phyloP scores from a whole-genome alignment of 768 basidiomycete genomes.

The Gyrodon lividus region DNA sequence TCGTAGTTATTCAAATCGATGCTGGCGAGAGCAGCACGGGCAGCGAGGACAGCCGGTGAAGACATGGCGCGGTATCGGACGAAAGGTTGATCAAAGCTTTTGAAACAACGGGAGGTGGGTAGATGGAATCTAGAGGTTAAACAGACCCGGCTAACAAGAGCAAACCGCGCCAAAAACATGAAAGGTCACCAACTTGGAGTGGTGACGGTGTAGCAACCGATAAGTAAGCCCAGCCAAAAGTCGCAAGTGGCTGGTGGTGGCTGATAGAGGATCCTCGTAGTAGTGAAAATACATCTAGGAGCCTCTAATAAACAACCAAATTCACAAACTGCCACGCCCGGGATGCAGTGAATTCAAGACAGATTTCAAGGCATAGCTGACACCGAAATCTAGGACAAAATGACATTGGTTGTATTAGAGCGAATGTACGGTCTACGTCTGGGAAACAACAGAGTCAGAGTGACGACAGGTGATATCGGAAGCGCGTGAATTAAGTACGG shows the following conservation, averaged over 20 bases:
- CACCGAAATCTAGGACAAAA: neutral
- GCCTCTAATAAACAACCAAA: too few relatives aligned
- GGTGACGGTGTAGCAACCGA: too few relatives aligned
- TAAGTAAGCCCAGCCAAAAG: too few relatives aligned
- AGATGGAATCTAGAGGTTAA: neutral
- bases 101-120: neutral
- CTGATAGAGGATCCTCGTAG: too few relatives aligned
- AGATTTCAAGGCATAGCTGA: neutral
- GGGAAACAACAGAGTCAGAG: neutral
- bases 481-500: neutral
- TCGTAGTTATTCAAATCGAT: conserved; percentile 86
- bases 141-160: neutral
- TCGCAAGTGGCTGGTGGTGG: too few relatives aligned
- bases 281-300: too few relatives aligned
- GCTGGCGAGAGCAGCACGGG: conserved; percentile 61
- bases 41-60: conserved; percentile 63
- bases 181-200: too few relatives aligned
- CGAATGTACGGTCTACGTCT: neutral
- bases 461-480: neutral
- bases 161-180: neutral
- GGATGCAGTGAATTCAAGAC: neutral
- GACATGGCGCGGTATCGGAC: conserved; percentile 38
- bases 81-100: neutral
- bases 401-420: neutral
- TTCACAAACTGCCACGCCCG: neutral